A percentile compares a stretch with the other conserved stretches of the same genome.
Conservation (phyloP, 176 grass and related monocot genomes). For the Ampelocalamus luodianensis region DNA sequence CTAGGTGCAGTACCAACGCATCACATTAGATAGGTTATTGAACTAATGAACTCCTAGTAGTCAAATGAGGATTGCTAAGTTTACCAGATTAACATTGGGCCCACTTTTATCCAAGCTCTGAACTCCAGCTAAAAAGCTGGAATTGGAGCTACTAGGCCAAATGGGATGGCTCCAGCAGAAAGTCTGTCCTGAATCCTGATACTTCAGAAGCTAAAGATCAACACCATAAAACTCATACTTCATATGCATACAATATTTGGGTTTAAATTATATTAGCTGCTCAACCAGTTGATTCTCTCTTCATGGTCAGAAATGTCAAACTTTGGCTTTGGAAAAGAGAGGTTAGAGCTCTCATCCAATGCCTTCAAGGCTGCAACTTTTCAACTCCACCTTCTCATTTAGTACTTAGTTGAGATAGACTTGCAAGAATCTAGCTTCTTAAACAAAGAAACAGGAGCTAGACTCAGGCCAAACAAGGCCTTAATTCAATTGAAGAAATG, state of each 20-base stretch:
- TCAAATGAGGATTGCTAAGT: constrained; percentile 17
- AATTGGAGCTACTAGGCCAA: neutral
- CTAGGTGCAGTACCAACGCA: no score
- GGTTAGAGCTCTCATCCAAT: constrained; percentile 16
- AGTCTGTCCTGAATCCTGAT: constrained; percentile 12
- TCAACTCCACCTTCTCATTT: constrained; percentile 6
- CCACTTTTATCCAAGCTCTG: constrained; percentile 29
- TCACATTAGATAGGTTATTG: constrained; percentile 12
- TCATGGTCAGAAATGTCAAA: neutral
- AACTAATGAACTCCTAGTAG: constrained; percentile 31
- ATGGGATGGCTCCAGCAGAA: constrained; percentile 27
- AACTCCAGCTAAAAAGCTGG: neutral
- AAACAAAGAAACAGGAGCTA: neutral
- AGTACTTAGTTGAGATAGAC: constrained; percentile 3
- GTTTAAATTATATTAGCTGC: constrained; percentile 30
- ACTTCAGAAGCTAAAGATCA: constrained; percentile 33
- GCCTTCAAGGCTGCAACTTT: constrained; percentile 14
- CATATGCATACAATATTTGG: neutral
- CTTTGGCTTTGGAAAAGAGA: neutral
- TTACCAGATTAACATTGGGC: constrained; percentile 12
- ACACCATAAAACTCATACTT: neutral
- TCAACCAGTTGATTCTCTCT: constrained; percentile 8
- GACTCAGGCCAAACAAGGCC: neutral
- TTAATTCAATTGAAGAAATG: constrained; percentile 20
- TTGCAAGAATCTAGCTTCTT: neutral